Conservation (phyloP, 2,329 filamentous ascomycete species). For the Scortechinia acanthostroma region DNA sequence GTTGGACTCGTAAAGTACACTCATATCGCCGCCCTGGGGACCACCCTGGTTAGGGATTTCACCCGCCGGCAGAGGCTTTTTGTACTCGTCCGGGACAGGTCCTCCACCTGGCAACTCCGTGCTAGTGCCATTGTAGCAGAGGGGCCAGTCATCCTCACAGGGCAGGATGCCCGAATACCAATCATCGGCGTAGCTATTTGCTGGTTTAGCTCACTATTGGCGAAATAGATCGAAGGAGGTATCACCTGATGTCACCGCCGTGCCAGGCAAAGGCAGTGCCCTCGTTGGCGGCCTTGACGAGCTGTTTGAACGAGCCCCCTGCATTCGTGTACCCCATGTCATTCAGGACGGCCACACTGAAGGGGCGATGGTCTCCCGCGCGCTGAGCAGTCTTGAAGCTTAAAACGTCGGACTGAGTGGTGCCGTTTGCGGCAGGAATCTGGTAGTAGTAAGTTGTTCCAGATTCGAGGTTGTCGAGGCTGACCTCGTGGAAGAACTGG, state of each 20-base stretch:
- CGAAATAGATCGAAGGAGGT: too few species aligned
- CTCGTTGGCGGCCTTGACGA: constrained; percentile 28
- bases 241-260: constrained; percentile 39
- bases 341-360: constrained; percentile 36
- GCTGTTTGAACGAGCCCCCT: constrained; percentile 32
- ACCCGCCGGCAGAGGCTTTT: constrained; percentile 31
- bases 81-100: constrained; percentile 27
- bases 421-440: constrained; percentile 37
- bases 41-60: constrained; percentile 34
- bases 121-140: constrained; percentile 41
- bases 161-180: constrained; percentile 41
- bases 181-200: constrained; percentile 39
- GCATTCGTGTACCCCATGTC: constrained; percentile 48
- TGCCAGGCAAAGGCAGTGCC: constrained; percentile 44
- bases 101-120: constrained; percentile 28
- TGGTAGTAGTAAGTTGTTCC: constrained; percentile 41
- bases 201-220: too few species aligned
- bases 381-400: constrained; percentile 35
- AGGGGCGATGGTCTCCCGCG: constrained; percentile 28
- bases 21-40: constrained; percentile 37
- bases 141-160: constrained; percentile 34
- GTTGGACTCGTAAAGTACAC: constrained; percentile 37
- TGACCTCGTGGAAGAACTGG: constrained; percentile 41
- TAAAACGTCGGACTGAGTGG: constrained; percentile 33
- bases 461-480: constrained; percentile 26